Evolutionary conservation across 495 filamentous ascomycete species (phyloP).

Genomic region (Tuber calosporum): DNA sequence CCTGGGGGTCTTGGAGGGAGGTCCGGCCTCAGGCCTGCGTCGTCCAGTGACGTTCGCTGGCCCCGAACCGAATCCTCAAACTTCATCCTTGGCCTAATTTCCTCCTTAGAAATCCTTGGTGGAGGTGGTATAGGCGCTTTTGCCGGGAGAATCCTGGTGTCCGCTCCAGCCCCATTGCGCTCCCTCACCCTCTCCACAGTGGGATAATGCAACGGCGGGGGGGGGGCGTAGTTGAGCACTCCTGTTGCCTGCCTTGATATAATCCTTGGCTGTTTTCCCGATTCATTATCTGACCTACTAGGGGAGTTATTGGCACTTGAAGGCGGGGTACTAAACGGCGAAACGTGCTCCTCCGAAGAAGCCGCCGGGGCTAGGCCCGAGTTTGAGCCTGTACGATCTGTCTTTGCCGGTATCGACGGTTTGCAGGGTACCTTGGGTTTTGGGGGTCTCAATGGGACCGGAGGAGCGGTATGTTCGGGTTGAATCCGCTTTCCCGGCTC

Average conservation of each 20-base stretch:
- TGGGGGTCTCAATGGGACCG: conserved; percentile 62
- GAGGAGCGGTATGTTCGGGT: conserved; percentile 34
- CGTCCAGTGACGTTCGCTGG: conserved; percentile 36
- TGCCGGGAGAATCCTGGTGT: conserved; percentile 5
- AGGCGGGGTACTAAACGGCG: conserved; percentile 87
- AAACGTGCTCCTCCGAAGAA: conserved; percentile 52
- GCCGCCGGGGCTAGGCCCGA: conserved; percentile 29
- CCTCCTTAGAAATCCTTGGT: conserved; percentile 36
- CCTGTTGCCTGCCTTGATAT: conserved; percentile 43
- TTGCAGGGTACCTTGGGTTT: conserved; percentile 67
- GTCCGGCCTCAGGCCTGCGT: conserved; percentile 36
- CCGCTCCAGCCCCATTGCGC: conserved; percentile 21
- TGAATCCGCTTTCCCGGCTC: neutral
- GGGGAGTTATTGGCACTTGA: conserved; percentile 60
- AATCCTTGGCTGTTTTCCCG: conserved; percentile 16
- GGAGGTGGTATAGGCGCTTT: conserved; percentile 32
- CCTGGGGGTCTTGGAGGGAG: conserved; percentile 34
- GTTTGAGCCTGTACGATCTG: conserved; percentile 26
- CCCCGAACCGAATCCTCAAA: conserved; percentile 37
- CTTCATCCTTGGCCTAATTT: conserved; percentile 31
- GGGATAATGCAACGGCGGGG: conserved; percentile 44
- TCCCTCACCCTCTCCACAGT: conserved; percentile 25
- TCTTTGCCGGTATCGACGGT: conserved; percentile 42
- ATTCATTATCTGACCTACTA: conserved; percentile 37
- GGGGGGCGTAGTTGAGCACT: conserved; percentile 45